phyloP scores from a whole-genome alignment of 2,329 filamentous ascomycete species.

The Verticillium klebahnii region DNA sequence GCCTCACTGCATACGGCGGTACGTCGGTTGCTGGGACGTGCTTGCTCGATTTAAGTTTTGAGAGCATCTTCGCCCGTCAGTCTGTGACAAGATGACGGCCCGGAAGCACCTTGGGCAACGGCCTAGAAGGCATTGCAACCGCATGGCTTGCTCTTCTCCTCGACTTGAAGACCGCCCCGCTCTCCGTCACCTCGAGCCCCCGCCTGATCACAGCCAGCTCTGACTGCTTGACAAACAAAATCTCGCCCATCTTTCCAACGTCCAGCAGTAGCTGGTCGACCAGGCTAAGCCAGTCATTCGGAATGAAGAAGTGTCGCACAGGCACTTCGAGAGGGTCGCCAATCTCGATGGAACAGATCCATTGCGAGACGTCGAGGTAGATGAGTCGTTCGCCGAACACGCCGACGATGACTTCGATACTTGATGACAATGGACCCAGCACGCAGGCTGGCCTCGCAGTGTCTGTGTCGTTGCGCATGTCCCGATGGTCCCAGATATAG shows the following conservation, averaged over 20 bases:
- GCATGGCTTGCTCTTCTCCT: no score
- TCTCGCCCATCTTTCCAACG: slow-evolving; percentile 8
- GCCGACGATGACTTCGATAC: neutral
- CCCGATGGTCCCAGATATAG: no score
- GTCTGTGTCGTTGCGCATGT: no score
- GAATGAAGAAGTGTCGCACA: slow-evolving; percentile 18
- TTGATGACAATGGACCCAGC: neutral
- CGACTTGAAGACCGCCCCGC: slow-evolving; percentile 6
- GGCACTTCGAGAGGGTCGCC: neutral
- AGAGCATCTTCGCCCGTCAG: no score
- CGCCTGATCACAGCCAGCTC: slow-evolving; percentile 15
- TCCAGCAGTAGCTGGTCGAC: slow-evolving; percentile 6
- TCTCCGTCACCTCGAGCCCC: slow-evolving; percentile 14
- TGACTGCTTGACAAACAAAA: slow-evolving; percentile 8
- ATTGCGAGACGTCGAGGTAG: slow-evolving; percentile 5
- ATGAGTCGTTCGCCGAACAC: slow-evolving; percentile 4
- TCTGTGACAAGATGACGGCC: no score
- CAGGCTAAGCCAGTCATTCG: slow-evolving; percentile 14
- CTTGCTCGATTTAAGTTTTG: no score
- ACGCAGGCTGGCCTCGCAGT: no score
- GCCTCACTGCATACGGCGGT: no score
- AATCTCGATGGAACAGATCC: slow-evolving; percentile 5
- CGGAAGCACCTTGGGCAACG: no score
- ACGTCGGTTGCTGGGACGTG: no score
- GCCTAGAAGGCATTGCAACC: no score